Evolutionary conservation across 2,329 filamentous ascomycete species (phyloP).

Genomic region (Immersiporthe knoxdaviesiana): DNA sequence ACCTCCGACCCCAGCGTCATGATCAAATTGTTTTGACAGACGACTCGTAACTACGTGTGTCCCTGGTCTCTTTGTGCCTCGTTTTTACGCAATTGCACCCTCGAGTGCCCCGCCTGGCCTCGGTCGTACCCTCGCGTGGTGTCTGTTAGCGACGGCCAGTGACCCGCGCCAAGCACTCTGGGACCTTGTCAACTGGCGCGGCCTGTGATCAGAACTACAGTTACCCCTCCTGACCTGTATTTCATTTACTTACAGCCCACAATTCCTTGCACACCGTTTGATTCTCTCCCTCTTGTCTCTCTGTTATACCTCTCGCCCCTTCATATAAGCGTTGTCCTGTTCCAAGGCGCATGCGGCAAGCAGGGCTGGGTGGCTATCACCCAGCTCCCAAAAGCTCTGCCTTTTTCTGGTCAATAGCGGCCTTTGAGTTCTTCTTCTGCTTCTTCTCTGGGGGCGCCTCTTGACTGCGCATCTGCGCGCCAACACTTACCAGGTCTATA

Average conservation of each 20-base stretch:
- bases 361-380: conserved; percentile 22
- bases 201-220: neutral
- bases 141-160: conserved; percentile 14
- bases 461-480: conserved; percentile 18
- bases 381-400: conserved; percentile 24
- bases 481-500: neutral
- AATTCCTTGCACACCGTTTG: neutral
- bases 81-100: conserved; percentile 26
- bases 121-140: conserved; percentile 20
- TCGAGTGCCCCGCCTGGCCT: conserved; percentile 19
- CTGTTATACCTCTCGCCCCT: neutral
- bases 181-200: conserved; percentile 16
- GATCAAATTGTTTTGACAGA: neutral
- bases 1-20: neutral
- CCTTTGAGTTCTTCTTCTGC: neutral
- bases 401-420: conserved; percentile 1
- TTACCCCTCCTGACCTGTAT: conserved; percentile 17
- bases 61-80: neutral
- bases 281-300: neutral
- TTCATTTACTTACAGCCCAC: conserved; percentile 20
- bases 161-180: conserved; percentile 1
- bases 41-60: conserved; percentile 2
- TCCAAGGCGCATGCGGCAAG: conserved; percentile 20
- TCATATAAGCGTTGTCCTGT: neutral
- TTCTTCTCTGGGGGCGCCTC: neutral